These are phyloP conservation scores for Alternaria arborescens DNA, from an alignment of 2,329 filamentous ascomycete species.

Conservation along the genomic window DNA sequence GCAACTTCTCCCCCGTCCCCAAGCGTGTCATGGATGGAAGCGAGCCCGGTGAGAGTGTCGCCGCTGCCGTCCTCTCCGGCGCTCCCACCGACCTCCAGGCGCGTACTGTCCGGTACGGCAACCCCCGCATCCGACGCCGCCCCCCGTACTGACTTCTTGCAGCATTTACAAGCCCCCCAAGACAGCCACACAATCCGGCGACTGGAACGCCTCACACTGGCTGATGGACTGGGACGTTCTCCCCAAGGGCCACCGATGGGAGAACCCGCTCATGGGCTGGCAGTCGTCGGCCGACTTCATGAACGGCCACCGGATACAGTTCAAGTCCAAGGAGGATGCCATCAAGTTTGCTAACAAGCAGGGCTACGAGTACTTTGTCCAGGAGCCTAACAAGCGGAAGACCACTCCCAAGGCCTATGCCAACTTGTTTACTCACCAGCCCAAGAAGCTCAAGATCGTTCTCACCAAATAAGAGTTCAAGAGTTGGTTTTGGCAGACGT, in stretches of 20 bases:
- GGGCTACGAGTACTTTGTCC: constrained; percentile 98
- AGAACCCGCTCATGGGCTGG: constrained; percentile 99
- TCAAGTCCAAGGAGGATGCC: constrained; percentile 92
- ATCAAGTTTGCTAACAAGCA: constrained; percentile 97
- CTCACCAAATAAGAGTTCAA: constrained; percentile 75
- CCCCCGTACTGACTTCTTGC: constrained; percentile 21
- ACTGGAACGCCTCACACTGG: constrained; percentile 86
- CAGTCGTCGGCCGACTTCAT: constrained; percentile 94
- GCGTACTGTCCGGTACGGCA: constrained; percentile 83
- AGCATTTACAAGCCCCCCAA: constrained; percentile 94
- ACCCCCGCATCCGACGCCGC: not conserved
- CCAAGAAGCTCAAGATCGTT: constrained; percentile 84
- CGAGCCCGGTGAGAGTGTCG: constrained; percentile 76
- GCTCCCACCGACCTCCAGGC: constrained; percentile 94
- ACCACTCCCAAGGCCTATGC: constrained; percentile 93
- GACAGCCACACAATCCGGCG: constrained; percentile 94
- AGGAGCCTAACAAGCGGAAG: constrained; percentile 90
- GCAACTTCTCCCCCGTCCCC: constrained; percentile 89
- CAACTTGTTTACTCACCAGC: constrained; percentile 90
- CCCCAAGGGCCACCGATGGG: constrained; percentile 92
- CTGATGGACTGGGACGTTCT: constrained; percentile 99
- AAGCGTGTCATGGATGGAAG: constrained; percentile 90
- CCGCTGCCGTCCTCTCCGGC: constrained; percentile 88
- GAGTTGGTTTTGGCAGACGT: constrained; percentile 4
- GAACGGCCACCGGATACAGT: constrained; percentile 91